These are phyloP conservation scores for Zasmidium citrigriseum DNA, from an alignment of 2,329 filamentous ascomycete genomes.

Conservation along the genomic window DNA sequence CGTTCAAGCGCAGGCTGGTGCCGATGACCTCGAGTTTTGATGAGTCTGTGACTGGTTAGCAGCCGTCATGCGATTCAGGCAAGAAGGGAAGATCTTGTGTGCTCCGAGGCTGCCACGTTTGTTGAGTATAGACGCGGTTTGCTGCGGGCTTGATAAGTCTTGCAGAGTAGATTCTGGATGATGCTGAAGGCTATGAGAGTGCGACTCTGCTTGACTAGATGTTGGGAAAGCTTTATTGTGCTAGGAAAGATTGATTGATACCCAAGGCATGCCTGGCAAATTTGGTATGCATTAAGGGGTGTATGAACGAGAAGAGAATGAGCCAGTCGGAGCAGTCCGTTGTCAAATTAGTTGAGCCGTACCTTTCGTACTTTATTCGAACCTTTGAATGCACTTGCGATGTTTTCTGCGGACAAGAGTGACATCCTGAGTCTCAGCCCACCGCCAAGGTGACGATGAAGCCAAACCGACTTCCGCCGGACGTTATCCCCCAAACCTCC, in stretches of 20 bases:
- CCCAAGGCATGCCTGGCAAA: constrained; percentile 12
- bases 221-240: background rate
- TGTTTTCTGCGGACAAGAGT: too few species aligned
- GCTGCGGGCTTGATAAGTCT: too few species aligned
- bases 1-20: constrained; percentile 25
- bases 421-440: background rate
- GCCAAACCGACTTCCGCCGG: background rate
- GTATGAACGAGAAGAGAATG: background rate
- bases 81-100: background rate
- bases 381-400: too few species aligned
- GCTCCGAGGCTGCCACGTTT: background rate
- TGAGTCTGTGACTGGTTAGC: background rate
- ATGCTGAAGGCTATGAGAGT: background rate
- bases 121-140: background rate
- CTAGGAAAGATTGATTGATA: constrained; percentile 13
- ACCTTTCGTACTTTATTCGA: too few species aligned
- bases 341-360: too few species aligned
- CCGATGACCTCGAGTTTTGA: constrained; percentile 25
- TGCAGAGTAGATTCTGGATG: background rate
- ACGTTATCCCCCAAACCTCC: background rate
- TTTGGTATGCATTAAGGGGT: constrained; percentile 9
- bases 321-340: too few species aligned
- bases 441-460: background rate
- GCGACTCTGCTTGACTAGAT: background rate
- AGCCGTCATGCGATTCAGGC: background rate